Conservation (phyloP, 139 green algal genomes). For the Trebouxia sp. region DNA sequence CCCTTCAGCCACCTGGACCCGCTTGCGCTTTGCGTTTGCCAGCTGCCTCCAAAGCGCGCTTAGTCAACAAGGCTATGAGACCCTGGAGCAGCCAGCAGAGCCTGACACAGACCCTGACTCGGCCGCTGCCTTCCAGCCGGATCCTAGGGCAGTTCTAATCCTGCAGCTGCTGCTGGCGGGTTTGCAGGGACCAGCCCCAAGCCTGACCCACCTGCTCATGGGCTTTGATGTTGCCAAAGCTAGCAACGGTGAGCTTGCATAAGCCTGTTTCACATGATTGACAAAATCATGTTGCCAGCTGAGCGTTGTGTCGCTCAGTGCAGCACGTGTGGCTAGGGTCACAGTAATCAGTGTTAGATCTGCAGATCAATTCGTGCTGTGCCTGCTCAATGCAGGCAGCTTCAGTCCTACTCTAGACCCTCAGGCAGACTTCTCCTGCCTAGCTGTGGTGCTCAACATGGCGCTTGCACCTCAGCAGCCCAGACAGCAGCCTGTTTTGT, state of each 20-base stretch:
- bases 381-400: constrained; percentile 27
- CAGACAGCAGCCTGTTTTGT: constrained; percentile 43
- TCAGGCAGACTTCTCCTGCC: constrained; percentile 49
- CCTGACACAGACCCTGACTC: too few species aligned
- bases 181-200: constrained; percentile 49
- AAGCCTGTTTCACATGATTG: too few species aligned
- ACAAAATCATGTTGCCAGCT: too few species aligned
- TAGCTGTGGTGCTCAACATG: constrained; percentile 58
- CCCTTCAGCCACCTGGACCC: constrained; percentile 31
- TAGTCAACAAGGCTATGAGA: neutral
- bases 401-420: constrained; percentile 16
- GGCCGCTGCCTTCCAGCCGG: neutral
- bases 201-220: constrained; percentile 77
- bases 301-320: too few species aligned
- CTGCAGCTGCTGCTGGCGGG: constrained; percentile 45
- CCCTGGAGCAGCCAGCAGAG: neutral
- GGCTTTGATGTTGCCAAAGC: constrained; percentile 60
- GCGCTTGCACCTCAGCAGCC: constrained; percentile 15
- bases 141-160: constrained; percentile 37
- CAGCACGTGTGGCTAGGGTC: too few species aligned
- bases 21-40: constrained; percentile 45
- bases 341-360: too few species aligned
- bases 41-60: constrained; percentile 39
- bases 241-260: neutral
- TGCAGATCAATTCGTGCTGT: too few species aligned